Evolutionary conservation across 371 early-diverging fungal genomes (phyloP).

Genomic region (Lichtheimia hyalospora): DNA sequence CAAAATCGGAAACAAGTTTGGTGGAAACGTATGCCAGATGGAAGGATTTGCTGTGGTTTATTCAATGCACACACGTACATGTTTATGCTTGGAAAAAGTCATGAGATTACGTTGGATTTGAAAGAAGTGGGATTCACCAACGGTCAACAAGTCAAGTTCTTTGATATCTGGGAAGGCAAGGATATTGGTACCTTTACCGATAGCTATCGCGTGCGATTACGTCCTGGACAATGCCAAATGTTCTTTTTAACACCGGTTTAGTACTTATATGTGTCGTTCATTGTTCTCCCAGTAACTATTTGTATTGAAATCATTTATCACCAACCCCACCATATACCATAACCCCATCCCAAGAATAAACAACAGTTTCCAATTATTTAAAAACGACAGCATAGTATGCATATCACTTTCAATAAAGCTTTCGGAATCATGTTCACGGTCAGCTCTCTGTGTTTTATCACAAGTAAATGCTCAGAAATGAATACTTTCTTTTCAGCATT

Average conservation of each 20-base stretch:
- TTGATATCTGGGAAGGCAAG: slow-evolving; percentile 29
- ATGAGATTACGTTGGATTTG: slow-evolving; percentile 15
- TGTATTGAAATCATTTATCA: too few species aligned
- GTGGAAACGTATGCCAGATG: slow-evolving; percentile 29
- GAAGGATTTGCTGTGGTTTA: slow-evolving; percentile 23
- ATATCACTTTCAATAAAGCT: too few species aligned
- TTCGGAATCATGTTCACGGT: too few species aligned
- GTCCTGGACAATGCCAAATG: slow-evolving; percentile 32
- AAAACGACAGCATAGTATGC: too few species aligned
- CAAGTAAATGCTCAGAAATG: too few species aligned
- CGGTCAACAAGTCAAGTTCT: slow-evolving; percentile 5
- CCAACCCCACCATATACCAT: too few species aligned
- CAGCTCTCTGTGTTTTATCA: too few species aligned
- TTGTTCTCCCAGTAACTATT: too few species aligned
- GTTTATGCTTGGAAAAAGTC: slow-evolving; percentile 21
- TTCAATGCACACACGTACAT: slow-evolving; percentile 30
- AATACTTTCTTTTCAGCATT: too few species aligned
- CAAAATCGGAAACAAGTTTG: slow-evolving; percentile 29
- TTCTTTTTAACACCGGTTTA: slow-evolving; percentile 9
- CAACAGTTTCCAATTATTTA: too few species aligned
- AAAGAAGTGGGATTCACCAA: slow-evolving; percentile 13
- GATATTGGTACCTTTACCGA: slow-evolving; percentile 14
- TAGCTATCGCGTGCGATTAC: slow-evolving; percentile 14
- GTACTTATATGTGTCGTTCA: not conserved
- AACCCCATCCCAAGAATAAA: too few species aligned